phyloP scores from a whole-genome alignment of 2,329 filamentous ascomycete genomes.

The Coleophoma crateriformis region DNA sequence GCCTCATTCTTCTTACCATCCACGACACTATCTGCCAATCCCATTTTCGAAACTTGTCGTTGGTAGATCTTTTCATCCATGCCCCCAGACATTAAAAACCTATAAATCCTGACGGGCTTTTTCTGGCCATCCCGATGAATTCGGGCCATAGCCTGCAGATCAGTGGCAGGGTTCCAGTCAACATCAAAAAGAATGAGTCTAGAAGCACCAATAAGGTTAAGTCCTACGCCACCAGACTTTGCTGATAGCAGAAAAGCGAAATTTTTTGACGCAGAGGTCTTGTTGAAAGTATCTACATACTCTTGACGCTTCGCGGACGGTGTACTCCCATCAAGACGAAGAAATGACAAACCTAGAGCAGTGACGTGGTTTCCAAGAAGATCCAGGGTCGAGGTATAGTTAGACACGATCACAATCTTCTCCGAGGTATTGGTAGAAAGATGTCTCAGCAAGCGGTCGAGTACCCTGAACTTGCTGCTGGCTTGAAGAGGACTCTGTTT shows the following conservation, averaged over 20 bases:
- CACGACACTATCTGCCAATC: slow-evolving; percentile 65
- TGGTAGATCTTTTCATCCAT: slow-evolving; percentile 74
- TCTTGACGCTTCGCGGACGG: slow-evolving; percentile 58
- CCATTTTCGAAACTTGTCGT: slow-evolving; percentile 65
- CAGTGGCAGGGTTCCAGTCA: slow-evolving; percentile 72
- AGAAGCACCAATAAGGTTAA: slow-evolving; percentile 67
- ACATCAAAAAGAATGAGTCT: slow-evolving; percentile 67
- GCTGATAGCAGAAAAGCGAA: slow-evolving; percentile 70
- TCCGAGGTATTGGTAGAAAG: slow-evolving; percentile 57
- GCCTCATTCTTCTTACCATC: slow-evolving; percentile 56
- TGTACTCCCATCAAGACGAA: slow-evolving; percentile 66
- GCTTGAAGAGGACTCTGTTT: slow-evolving; percentile 46
- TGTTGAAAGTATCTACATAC: slow-evolving; percentile 67
- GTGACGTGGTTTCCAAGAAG: slow-evolving; percentile 57
- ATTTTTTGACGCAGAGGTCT: slow-evolving; percentile 42
- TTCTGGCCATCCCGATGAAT: slow-evolving; percentile 71
- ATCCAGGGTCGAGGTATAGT: slow-evolving; percentile 68
- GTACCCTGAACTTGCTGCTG: slow-evolving; percentile 61
- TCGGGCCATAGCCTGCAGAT: slow-evolving; percentile 69
- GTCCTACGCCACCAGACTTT: slow-evolving; percentile 63
- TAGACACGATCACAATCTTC: slow-evolving; percentile 71
- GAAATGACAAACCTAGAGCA: slow-evolving; percentile 53
- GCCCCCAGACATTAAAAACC: slow-evolving; percentile 61
- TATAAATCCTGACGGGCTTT: slow-evolving; percentile 61
- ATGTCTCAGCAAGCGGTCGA: slow-evolving; percentile 59